Percentiles rank a stretch among this genome's conserved stretches.
phyloP scores from a whole-genome alignment of 441 rosid genomes.

The Croton setiger region DNA sequence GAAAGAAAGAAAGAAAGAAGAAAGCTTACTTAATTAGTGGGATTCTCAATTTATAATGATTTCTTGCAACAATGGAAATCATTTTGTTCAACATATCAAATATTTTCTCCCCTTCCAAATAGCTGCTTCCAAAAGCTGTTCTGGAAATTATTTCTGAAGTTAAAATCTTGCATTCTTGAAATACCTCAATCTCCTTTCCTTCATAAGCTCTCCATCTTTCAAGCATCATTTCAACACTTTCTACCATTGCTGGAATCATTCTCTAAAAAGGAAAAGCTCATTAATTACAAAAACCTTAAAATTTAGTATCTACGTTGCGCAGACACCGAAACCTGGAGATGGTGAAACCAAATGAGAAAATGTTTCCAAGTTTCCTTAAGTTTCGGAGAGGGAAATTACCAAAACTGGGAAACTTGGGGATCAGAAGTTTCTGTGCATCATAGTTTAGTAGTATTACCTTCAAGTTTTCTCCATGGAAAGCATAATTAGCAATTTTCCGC shows the following conservation, averaged over 20 bases:
- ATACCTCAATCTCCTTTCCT: constrained; percentile 36
- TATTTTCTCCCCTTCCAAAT: constrained; percentile 32
- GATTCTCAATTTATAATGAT: constrained; percentile 21
- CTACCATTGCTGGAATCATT: constrained; percentile 31
- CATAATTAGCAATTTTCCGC: constrained; percentile 36
- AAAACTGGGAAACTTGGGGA: no score
- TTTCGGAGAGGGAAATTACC: no score
- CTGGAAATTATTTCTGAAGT: constrained; percentile 41
- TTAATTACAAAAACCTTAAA: background rate
- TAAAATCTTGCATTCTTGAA: constrained; percentile 30
- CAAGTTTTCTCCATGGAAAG: constrained; percentile 37
- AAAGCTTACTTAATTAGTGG: constrained; percentile 25
- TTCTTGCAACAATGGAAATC: constrained; percentile 13
- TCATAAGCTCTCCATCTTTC: constrained; percentile 31
- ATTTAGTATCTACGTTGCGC: no score
- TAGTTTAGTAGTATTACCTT: constrained; percentile 19
- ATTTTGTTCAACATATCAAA: constrained; percentile 33
- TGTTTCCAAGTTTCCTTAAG: no score
- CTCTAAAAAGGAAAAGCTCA: constrained; percentile 9
- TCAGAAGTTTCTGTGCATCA: no score
- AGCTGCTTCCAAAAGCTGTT: constrained; percentile 43
- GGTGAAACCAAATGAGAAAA: no score
- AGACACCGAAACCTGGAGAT: no score
- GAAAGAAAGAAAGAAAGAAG: background rate
- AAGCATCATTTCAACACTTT: constrained; percentile 35